A percentile compares a stretch with the other conserved stretches of the same genome.
Evolutionary conservation across 2,329 filamentous ascomycete genomes (phyloP).

Genomic region (Rosellinia necatrix): DNA sequence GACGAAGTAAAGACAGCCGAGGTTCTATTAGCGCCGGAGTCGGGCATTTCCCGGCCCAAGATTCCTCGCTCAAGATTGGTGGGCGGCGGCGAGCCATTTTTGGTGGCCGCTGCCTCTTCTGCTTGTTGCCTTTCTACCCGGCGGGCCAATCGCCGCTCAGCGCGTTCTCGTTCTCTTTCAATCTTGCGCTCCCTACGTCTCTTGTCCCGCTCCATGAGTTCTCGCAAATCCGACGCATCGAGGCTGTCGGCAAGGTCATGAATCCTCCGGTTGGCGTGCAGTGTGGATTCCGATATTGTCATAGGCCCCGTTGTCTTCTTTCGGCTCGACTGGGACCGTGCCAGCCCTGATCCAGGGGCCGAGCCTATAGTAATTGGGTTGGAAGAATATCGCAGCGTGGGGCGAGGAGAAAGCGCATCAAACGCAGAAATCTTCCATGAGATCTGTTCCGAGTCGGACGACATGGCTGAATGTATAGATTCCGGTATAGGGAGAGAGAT

Average conservation of each 20-base stretch:
- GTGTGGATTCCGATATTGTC: constrained; percentile 63
- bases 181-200: constrained; percentile 78
- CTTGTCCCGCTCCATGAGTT: constrained; percentile 88
- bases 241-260: constrained; percentile 81
- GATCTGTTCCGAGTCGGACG: constrained; percentile 72
- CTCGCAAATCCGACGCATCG: constrained; percentile 80
- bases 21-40: constrained; percentile 60
- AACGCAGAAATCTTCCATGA: constrained; percentile 82
- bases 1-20: constrained; percentile 62
- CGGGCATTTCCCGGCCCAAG: constrained; percentile 60
- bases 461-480: constrained; percentile 77
- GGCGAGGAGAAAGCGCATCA: constrained; percentile 81
- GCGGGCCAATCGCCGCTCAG: constrained; percentile 67
- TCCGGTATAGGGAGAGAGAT: constrained; percentile 75
- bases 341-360: constrained; percentile 50
- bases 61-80: constrained; percentile 65
- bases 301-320: constrained; percentile 55
- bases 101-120: constrained; percentile 59
- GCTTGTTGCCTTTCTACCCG: constrained; percentile 69
- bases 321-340: constrained; percentile 55
- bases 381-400: constrained; percentile 76
- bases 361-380: constrained; percentile 64
- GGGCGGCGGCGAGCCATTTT: constrained; percentile 55
- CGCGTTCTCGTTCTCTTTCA: constrained; percentile 67
- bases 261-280: constrained; percentile 66